These are phyloP conservation scores for Penicillium verhagenii DNA, from an alignment of 495 filamentous ascomycete genomes.

Conservation along the genomic window DNA sequence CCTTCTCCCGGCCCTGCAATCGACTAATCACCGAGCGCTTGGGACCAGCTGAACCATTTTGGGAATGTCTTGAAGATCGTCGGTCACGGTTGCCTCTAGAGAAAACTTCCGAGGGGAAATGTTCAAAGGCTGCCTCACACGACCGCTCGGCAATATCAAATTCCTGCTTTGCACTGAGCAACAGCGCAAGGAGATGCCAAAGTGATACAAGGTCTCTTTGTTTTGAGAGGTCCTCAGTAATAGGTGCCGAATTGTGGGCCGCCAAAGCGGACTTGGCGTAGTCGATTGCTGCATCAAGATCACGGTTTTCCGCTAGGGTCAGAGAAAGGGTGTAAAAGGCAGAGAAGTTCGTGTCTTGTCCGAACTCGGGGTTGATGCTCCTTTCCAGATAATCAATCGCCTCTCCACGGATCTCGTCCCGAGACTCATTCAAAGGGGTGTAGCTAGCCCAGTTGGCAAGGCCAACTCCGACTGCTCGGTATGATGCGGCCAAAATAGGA, in stretches of 20 bases:
- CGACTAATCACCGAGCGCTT: slow-evolving; percentile 61
- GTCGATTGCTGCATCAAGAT: slow-evolving; percentile 73
- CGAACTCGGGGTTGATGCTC: slow-evolving; percentile 63
- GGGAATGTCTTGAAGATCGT: slow-evolving; percentile 31
- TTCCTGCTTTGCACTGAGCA: slow-evolving; percentile 83
- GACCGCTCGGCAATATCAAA: slow-evolving; percentile 75
- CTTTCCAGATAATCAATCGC: slow-evolving; percentile 72
- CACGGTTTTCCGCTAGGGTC: slow-evolving; percentile 74
- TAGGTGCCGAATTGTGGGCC: slow-evolving; percentile 29
- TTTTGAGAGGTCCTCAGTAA: slow-evolving; percentile 29
- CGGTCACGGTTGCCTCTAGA: slow-evolving; percentile 50
- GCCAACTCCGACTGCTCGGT: slow-evolving; percentile 77
- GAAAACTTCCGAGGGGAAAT: slow-evolving; percentile 61
- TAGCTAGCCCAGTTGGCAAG: slow-evolving; percentile 81
- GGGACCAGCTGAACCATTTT: slow-evolving; percentile 8
- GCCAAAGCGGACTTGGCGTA: slow-evolving; percentile 64
- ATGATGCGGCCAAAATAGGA: slow-evolving; percentile 61
- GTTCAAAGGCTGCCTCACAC: slow-evolving; percentile 87
- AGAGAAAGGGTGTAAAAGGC: slow-evolving; percentile 77
- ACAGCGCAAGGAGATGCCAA: slow-evolving; percentile 84
- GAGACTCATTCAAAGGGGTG: slow-evolving; percentile 67
- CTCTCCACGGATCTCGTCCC: slow-evolving; percentile 66
- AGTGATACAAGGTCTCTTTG: slow-evolving; percentile 44
- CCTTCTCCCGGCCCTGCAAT: slow-evolving; percentile 75
- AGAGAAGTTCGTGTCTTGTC: slow-evolving; percentile 60